A percentile compares a stretch with the other conserved stretches of the same genome.
phyloP scores from a whole-genome alignment of 2,329 filamentous ascomycete species.

The Hypoxylon sp. region DNA sequence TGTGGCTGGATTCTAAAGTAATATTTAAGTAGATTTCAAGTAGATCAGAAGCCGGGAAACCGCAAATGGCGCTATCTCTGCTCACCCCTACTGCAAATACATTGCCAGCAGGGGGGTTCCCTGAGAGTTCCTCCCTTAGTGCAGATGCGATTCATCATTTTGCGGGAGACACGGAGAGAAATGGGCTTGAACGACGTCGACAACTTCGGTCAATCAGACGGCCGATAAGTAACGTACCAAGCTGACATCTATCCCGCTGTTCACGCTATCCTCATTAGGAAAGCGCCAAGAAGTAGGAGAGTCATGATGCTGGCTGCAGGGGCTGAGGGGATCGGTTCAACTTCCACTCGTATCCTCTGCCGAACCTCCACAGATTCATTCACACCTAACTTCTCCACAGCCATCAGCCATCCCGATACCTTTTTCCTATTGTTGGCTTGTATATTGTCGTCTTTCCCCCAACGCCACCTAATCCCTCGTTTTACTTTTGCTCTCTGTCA shows the following conservation, averaged over 20 bases:
- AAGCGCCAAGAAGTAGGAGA: slow-evolving; percentile 42
- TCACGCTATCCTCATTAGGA: slow-evolving; percentile 42
- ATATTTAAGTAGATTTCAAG: slow-evolving; percentile 41
- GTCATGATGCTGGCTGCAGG: slow-evolving; percentile 35
- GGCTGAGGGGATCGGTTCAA: slow-evolving; percentile 25
- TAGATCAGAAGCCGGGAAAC: slow-evolving; percentile 36
- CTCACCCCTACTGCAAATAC: slow-evolving; percentile 19
- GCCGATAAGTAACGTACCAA: slow-evolving; percentile 34
- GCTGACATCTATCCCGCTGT: slow-evolving; percentile 22
- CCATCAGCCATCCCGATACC: slow-evolving; percentile 23
- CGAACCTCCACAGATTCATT: slow-evolving; percentile 41
- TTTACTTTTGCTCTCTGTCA: slow-evolving; percentile 40
- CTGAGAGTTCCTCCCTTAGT: slow-evolving; percentile 24
- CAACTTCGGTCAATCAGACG: slow-evolving; percentile 28
- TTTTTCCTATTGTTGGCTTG: slow-evolving; percentile 32
- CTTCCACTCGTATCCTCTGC: slow-evolving; percentile 34
- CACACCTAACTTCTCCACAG: slow-evolving; percentile 40
- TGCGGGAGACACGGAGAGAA: slow-evolving; percentile 29
- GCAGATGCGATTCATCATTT: slow-evolving; percentile 35
- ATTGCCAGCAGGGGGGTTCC: slow-evolving; percentile 28
- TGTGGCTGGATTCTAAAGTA: slow-evolving; percentile 11
- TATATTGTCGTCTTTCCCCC: slow-evolving; percentile 30
- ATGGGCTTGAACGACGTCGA: slow-evolving; percentile 21
- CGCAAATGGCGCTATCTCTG: slow-evolving; percentile 39
- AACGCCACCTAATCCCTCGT: slow-evolving; percentile 38